Evolutionary conservation across 1,139 yeast genomes (phyloP), one percentile per base, ranked within the genome.

Genomic region (Debaryomyces subglobosus): DNA sequence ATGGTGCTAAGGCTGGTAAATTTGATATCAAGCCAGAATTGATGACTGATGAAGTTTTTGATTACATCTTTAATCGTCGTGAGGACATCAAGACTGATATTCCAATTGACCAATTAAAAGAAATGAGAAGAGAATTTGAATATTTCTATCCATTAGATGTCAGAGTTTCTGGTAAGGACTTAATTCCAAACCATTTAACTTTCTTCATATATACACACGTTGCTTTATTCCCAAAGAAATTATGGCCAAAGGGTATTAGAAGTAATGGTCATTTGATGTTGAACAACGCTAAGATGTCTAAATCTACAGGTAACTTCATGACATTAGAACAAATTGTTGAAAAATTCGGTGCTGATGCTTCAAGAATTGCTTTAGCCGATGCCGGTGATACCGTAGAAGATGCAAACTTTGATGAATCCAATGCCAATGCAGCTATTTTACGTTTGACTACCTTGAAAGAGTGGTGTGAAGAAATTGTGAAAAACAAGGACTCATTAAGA

Each of bases 321-420:
- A 94, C 99, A 46, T 78, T 94, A 67, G 82, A 85, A 61, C 91
- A 94, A 69, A 81, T 87, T 62, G 86, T 86, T 50, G 80, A 82
- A 60, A 95, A 94, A 73, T 94, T 85, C 60, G 99, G 99, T 67
- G 97, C 99, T 46, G 99, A 95, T 71, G 98, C 98, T 39, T 79
- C 96, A 18, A 87, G 99, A 78, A 89, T 95, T 69, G 97, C 99
- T 8, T 77, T 95, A 60, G 99, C 99, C 35, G 98, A 95, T 76
- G 97, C 97, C 49, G 99, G 99, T 77, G 99, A 95, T 67, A 77
- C 95, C 43, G 84, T 91, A 56, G 99, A 94, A 72, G 99, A 95
- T 71, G 99, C 99, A 50, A 95, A 95, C 76, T 89, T 95, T 63
- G 99, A 94, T 64, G 99, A 95, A 72, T 78, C 91, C 54, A 92